Evolutionary conservation across 148 eudicot genomes (phyloP).

Genomic region (Nyssa sinensis): DNA sequence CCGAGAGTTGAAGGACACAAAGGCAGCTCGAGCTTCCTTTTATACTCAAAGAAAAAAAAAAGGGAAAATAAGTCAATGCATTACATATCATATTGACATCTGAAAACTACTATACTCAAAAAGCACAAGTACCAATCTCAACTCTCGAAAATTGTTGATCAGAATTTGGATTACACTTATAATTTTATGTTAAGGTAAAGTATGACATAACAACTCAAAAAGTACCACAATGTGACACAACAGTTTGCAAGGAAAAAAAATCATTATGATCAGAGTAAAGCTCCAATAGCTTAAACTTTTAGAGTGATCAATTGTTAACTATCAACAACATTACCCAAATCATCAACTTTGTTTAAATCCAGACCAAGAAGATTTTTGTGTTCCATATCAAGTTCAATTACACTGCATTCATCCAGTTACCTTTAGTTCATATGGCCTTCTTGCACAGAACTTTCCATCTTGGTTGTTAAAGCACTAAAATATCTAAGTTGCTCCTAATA

Average conservation of each 20-base stretch:
- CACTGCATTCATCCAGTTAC: too few species aligned
- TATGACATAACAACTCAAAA: neutral
- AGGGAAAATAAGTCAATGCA: conserved; percentile 2
- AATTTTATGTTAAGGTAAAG: neutral
- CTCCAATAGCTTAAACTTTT: neutral
- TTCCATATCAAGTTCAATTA: too few species aligned
- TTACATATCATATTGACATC: conserved; percentile 16
- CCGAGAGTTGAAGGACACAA: conserved; percentile 81
- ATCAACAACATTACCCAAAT: too few species aligned
- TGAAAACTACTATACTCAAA: neutral
- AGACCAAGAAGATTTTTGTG: too few species aligned
- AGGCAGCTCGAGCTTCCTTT: conserved; percentile 79
- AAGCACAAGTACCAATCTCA: conserved; percentile 11
- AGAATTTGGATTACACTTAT: neutral
- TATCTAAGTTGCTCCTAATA: too few species aligned
- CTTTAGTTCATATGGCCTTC: too few species aligned
- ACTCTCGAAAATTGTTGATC: neutral
- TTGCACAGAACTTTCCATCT: too few species aligned
- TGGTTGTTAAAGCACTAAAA: too few species aligned
- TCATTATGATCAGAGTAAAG: neutral
- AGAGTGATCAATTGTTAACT: neutral
- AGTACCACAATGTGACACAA: neutral
- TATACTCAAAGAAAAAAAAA: conserved; percentile 8
- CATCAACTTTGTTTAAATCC: too few species aligned
- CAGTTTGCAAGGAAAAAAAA: neutral